Evolutionary conservation across 2,329 filamentous ascomycete genomes (phyloP).

Genomic region (Trichoderma hamatum): DNA sequence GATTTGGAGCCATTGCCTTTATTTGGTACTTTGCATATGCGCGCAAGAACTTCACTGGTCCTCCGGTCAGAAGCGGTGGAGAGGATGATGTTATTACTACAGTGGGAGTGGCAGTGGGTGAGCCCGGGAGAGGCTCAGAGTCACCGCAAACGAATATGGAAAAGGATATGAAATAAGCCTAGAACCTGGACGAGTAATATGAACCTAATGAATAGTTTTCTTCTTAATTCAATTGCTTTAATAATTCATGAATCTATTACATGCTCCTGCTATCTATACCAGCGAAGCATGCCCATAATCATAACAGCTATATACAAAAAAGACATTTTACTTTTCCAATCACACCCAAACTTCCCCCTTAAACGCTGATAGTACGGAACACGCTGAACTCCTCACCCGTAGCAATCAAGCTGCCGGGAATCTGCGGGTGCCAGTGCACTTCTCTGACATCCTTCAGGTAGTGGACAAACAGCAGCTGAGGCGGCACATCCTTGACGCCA

Average conservation of each 20-base stretch:
- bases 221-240: background rate
- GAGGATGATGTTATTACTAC: conserved; percentile 3
- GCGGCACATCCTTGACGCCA: conserved; percentile 85
- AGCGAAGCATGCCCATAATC: conserved; percentile 23
- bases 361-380: conserved; percentile 83
- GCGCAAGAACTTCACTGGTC: conserved; percentile 65
- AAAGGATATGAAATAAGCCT: conserved; percentile 13
- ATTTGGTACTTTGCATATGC: conserved; percentile 66
- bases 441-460: conserved; percentile 96
- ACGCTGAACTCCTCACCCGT: conserved; percentile 90
- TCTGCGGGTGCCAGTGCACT: conserved; percentile 96
- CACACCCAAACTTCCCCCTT: conserved; percentile 30
- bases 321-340: background rate
- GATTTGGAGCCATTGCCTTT: conserved; percentile 62
- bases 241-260: conserved; percentile 24
- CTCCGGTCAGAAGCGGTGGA: conserved; percentile 40
- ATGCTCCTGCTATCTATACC: conserved; percentile 22
- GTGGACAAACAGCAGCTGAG: conserved; percentile 94
- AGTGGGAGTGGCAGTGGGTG: conserved; percentile 12
- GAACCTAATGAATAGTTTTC: background rate
- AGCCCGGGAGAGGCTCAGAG: conserved; percentile 19
- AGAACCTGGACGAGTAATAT: background rate
- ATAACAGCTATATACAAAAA: conserved; percentile 26
- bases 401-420: conserved; percentile 84
- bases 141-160: background rate